Conservation (phyloP, 2,329 filamentous ascomycete species). For the Thelonectria rubi region DNA sequence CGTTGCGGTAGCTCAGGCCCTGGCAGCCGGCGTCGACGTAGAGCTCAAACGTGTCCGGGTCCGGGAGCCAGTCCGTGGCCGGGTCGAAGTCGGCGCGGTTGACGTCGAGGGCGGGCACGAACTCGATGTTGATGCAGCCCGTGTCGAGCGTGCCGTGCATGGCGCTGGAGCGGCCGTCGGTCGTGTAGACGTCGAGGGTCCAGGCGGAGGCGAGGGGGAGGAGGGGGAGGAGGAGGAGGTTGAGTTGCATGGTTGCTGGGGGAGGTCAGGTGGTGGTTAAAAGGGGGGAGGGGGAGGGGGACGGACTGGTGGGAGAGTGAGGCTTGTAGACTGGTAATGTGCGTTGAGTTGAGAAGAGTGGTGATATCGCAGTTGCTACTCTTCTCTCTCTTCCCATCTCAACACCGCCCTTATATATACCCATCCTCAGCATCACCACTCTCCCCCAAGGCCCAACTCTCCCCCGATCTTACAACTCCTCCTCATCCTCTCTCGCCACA, state of each 20-base stretch:
- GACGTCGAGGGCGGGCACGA: conserved; percentile 6
- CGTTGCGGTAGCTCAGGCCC: conserved; percentile 11
- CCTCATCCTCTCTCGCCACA: not conserved
- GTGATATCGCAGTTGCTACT: not conserved
- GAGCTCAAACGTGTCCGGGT: conserved; percentile 18
- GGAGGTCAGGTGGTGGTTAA: not conserved
- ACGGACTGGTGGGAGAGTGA: not conserved
- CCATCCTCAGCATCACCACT: not conserved
- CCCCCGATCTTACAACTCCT: conserved; percentile 13
- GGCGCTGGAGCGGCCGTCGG: conserved; percentile 11
- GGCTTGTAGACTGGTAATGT: no score
- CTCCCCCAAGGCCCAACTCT: conserved; percentile 9
- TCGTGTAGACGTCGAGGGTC: conserved; percentile 14
- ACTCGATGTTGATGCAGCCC: conserved; percentile 11
- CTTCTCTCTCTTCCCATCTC: not conserved
- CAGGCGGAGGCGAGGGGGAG: conserved; percentile 11
- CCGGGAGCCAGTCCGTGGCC: conserved; percentile 1
- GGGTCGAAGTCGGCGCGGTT: conserved; percentile 19
- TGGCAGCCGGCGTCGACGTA: conserved; percentile 7
- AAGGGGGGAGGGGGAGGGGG: not conserved
- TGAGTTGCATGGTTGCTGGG: conserved; percentile 8
- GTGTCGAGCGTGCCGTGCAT: conserved; percentile 12
- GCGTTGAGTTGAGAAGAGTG: not conserved
- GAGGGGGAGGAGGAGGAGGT: not conserved
- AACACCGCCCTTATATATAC: conserved; percentile 15